Evolutionary conservation across 108 stramenopile genomes (phyloP), one percentile per base, ranked within the genome.

Genomic region (Cyclotella choctawhatcheeana): DNA sequence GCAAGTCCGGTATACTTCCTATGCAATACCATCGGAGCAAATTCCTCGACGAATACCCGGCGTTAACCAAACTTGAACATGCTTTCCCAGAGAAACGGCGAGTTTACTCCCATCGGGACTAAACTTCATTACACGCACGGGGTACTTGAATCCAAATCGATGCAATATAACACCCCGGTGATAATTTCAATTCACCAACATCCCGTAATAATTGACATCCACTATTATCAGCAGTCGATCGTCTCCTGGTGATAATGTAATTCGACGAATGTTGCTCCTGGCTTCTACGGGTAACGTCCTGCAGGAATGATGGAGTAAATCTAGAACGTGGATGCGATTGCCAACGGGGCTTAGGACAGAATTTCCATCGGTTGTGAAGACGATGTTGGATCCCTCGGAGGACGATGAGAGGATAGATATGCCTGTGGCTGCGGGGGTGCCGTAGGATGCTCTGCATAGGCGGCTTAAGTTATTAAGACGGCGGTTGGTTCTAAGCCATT

Each of bases 341-440:
- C 96, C 93, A 18, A 97, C 95, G 13, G 97, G 87, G 14, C 88
- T 90, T 44, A 99, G 84, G 12, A 99, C 59, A 21, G 84, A 73
- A 69, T 97, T 91, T 18, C 99, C 97, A 62, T 96, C 88, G 43
- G 92, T 82, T 18, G 97, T 92, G 81, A 97, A 99, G 25, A 96
- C 40, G 3, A 99, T 69, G 67, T 97, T 97, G 10, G 97, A 94
- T 22, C 93, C 91, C 51, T 77, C 73, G 47, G 82, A 73, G 8
- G 87, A 87, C 18, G 71, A 78, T 18, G 85, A 69, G 24, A 82
- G 85, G 33, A 64, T 45, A 16, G 61, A 70, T 14, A 79, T 72
- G 68, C 74, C 73, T 0, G 83, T 80, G 37, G 84, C 79, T 16
- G 79, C 62, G 14, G 90, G 93, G n/a, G n/a, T n/a, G n/a, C n/a